phyloP scores from a whole-genome alignment of 192 early-diverging fungal genomes.

The Rhizoclosmatium sp. region DNA sequence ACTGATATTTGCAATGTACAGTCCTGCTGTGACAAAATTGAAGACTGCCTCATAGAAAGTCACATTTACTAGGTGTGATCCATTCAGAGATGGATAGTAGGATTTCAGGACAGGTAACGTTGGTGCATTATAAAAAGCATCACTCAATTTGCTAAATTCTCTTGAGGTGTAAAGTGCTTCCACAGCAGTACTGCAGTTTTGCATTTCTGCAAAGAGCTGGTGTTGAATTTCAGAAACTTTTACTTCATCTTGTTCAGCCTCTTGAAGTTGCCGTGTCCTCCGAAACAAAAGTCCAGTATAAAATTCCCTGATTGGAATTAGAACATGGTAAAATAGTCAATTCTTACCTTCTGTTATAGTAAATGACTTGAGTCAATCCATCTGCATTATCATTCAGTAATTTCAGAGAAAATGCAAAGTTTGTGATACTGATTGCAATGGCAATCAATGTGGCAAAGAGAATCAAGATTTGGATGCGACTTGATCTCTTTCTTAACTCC shows the following conservation, averaged over 20 bases:
- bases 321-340: neutral
- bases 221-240: neutral
- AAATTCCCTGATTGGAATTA: conserved; percentile 3
- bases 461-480: neutral
- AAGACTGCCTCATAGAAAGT: too few species aligned
- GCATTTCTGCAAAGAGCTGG: neutral
- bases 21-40: too few species aligned
- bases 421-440: neutral
- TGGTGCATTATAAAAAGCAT: too few species aligned
- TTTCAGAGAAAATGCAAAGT: neutral
- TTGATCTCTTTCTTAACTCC: neutral
- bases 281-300: neutral
- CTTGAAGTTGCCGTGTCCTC: conserved; percentile 11
- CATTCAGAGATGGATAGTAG: too few species aligned
- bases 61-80: too few species aligned
- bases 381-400: neutral
- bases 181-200: too few species aligned
- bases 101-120: too few species aligned
- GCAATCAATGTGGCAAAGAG: neutral
- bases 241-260: neutral
- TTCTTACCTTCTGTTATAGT: too few species aligned
- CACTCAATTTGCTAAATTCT: too few species aligned
- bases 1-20: too few species aligned
- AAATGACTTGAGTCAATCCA: too few species aligned
- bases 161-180: too few species aligned